Percentiles rank a stretch among this genome's conserved stretches.
phyloP scores from a whole-genome alignment of 345 rosid species.

The Erucastrum elatum region DNA sequence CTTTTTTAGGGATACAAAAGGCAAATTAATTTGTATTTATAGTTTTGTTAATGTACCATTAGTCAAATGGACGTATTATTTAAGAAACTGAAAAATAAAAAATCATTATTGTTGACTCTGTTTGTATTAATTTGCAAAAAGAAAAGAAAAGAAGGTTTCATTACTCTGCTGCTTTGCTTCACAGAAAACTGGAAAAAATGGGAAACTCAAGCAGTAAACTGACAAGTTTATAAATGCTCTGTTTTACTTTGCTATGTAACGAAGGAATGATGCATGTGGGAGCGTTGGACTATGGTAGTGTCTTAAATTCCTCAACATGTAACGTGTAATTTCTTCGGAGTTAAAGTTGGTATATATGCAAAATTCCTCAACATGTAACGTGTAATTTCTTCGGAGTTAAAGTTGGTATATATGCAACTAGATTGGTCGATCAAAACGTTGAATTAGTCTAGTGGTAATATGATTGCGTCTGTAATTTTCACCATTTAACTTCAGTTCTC shows the following conservation, averaged over 20 bases:
- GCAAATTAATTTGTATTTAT: neutral
- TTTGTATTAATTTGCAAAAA: too few species aligned
- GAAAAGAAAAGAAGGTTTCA: too few species aligned
- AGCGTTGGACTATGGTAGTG: neutral
- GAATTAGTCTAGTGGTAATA: too few species aligned
- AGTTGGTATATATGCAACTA: conserved; percentile 15
- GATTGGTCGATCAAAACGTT: too few species aligned
- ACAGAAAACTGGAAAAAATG: too few species aligned
- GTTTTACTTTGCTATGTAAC: neutral
- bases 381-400: conserved; percentile 3
- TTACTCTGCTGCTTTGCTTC: too few species aligned
- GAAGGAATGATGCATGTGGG: conserved; percentile 28
- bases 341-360: conserved; percentile 16
- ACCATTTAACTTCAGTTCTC: too few species aligned
- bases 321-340: neutral
- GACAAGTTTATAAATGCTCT: conserved; percentile 19
- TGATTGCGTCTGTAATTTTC: too few species aligned
- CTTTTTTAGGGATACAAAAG: too few species aligned
- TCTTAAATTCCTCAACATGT: conserved; percentile 8
- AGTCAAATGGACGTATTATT: too few species aligned
- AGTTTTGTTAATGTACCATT: neutral
- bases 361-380: neutral
- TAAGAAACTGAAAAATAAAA: too few species aligned
- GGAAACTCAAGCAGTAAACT: neutral
- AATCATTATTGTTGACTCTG: too few species aligned